phyloP scores from a whole-genome alignment of 495 filamentous ascomycete genomes.

The Hyaloscypha hepaticicola region DNA sequence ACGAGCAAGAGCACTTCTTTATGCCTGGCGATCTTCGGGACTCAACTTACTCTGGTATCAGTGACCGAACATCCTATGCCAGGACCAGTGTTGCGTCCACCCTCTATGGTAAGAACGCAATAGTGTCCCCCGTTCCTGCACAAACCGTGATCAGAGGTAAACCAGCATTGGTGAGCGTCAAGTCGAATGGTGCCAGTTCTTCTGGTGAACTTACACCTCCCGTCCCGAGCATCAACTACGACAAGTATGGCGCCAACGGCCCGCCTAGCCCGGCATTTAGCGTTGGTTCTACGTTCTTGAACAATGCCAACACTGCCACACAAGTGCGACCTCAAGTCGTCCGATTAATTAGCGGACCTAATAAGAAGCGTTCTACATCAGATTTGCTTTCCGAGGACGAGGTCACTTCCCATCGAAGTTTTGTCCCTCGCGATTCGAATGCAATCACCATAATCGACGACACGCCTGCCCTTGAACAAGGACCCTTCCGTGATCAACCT shows the following conservation, averaged over 20 bases:
- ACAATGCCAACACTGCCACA: conserved; percentile 55
- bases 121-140: conserved; percentile 76
- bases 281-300: conserved; percentile 64
- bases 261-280: conserved; percentile 56
- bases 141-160: conserved; percentile 82
- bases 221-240: conserved; percentile 53
- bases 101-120: conserved; percentile 84
- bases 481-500: conserved; percentile 59
- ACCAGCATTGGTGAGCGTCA: conserved; percentile 88
- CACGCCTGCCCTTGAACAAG: conserved; percentile 47
- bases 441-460: conserved; percentile 51
- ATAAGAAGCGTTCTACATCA: conserved; percentile 39
- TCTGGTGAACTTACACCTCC: conserved; percentile 49
- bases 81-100: conserved; percentile 87
- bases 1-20: conserved; percentile 88
- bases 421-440: conserved; percentile 31
- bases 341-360: conserved; percentile 48
- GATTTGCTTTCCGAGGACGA: conserved; percentile 39
- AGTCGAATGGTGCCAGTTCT: conserved; percentile 55
- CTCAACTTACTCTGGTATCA: conserved; percentile 72
- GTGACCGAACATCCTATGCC: conserved; percentile 65
- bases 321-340: conserved; percentile 53
- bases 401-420: conserved; percentile 23
- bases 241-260: conserved; percentile 42
- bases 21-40: conserved; percentile 89